These are phyloP conservation scores for Tulasnella calospora DNA, from an alignment of 768 basidiomycete species.

Conservation along the genomic window DNA sequence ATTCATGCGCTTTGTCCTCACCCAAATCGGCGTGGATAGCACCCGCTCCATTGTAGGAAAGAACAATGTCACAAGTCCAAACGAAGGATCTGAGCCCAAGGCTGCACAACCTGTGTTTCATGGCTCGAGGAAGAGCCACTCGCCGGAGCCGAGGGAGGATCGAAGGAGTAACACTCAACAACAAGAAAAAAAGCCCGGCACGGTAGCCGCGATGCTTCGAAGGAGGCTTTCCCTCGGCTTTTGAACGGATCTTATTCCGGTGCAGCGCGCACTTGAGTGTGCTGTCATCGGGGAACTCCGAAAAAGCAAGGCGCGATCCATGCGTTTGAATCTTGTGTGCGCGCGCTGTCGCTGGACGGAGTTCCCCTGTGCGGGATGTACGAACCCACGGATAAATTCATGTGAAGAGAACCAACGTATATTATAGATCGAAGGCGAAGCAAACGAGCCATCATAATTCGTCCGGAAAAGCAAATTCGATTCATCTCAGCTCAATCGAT, in stretches of 20 bases:
- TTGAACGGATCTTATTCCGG: neutral
- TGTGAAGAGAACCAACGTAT: neutral
- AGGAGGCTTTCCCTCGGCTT: neutral
- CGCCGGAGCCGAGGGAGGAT: neutral
- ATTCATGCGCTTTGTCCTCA: neutral
- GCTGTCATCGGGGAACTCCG: neutral
- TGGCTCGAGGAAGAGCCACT: neutral
- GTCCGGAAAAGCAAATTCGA: neutral
- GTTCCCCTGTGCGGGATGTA: neutral
- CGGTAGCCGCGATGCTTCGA: neutral
- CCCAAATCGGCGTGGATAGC: neutral
- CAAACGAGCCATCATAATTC: neutral
- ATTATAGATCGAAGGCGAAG: neutral
- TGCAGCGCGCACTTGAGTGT: neutral
- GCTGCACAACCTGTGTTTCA: neutral
- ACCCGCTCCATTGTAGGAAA: neutral
- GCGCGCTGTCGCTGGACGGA: neutral
- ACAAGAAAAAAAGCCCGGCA: neutral
- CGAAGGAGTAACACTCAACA: neutral
- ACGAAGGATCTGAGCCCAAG: neutral
- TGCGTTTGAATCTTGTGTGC: neutral
- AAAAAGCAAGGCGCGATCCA: neutral
- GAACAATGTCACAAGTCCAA: neutral
- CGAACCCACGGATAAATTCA: constrained; percentile 3
- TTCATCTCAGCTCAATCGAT: constrained; percentile 9